phyloP scores from a whole-genome alignment of 2,329 filamentous ascomycete species.

The Arthrobotrys megalospora region DNA sequence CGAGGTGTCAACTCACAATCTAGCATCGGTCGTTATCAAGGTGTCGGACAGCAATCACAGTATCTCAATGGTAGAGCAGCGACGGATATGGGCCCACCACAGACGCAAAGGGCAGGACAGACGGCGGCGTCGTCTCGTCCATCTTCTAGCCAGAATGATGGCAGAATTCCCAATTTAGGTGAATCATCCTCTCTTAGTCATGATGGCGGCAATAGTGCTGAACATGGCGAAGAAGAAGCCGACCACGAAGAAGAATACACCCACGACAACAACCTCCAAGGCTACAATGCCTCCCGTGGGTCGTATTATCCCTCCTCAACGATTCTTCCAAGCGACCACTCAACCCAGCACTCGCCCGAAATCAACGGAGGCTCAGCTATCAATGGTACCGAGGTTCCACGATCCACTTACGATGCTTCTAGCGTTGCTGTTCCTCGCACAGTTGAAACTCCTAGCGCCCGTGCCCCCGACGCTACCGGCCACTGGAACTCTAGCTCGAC shows the following conservation, averaged over 20 bases:
- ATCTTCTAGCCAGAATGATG: conserved; percentile 64
- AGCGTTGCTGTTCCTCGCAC: conserved; percentile 58
- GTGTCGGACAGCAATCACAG: conserved; percentile 70
- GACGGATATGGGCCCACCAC: conserved; percentile 88
- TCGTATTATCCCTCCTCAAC: conserved; percentile 76
- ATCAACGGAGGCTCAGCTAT: conserved; percentile 49
- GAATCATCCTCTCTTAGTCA: conserved; percentile 72
- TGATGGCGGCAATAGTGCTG: conserved; percentile 71
- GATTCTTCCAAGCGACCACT: conserved; percentile 78
- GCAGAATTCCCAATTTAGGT: conserved; percentile 68
- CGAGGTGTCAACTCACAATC: conserved; percentile 74
- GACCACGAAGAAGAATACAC: conserved; percentile 79
- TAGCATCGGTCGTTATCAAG: conserved; percentile 78
- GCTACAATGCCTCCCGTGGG: conserved; percentile 52
- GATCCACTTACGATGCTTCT: conserved; percentile 55
- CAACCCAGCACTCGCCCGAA: conserved; percentile 75
- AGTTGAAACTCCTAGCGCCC: conserved; percentile 50
- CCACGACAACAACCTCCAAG: conserved; percentile 78
- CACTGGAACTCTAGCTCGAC: conserved; percentile 53
- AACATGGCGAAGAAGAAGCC: conserved; percentile 76
- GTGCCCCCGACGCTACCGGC: conserved; percentile 41
- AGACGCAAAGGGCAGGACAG: conserved; percentile 72
- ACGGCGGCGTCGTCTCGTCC: conserved; percentile 70
- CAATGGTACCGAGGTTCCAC: conserved; percentile 58
- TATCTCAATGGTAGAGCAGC: conserved; percentile 72